Evolutionary conservation across 2,329 filamentous ascomycete species (phyloP).

Genomic region (Fusarium tjaetaba): DNA sequence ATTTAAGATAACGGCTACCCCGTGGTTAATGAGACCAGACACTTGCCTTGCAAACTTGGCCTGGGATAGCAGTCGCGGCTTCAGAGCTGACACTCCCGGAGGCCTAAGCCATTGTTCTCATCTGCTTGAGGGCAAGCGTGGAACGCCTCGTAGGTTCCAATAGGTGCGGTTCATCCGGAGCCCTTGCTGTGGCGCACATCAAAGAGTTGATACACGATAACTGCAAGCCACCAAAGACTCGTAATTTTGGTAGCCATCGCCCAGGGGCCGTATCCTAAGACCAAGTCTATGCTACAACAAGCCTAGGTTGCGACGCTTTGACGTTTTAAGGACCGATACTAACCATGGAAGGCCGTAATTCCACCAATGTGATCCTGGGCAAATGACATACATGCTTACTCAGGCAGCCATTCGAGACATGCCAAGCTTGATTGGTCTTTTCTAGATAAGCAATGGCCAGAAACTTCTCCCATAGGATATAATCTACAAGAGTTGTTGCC

Average conservation of each 20-base stretch:
- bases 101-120: neutral
- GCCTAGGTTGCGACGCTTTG: conserved; percentile 25
- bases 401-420: neutral
- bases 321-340: neutral
- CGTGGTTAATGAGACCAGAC: neutral
- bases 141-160: neutral
- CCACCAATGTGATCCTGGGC: conserved; percentile 6
- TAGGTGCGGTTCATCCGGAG: neutral
- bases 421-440: conserved; percentile 11
- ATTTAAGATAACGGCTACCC: neutral
- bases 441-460: neutral
- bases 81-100: conserved; percentile 4
- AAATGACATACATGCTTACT: neutral
- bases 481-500: neutral
- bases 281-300: neutral
- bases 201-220: neutral
- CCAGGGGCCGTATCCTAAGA: neutral
- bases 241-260: neutral
- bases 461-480: conserved; percentile 12
- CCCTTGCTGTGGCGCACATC: neutral
- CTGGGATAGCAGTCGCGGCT: neutral
- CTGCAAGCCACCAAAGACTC: neutral
- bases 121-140: neutral
- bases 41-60: neutral
- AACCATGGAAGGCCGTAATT: neutral